Percentiles rank a stretch among this genome's conserved stretches.
Evolutionary conservation across 257 asterid genomes (phyloP).

Genomic region (Solanum dulcamara): DNA sequence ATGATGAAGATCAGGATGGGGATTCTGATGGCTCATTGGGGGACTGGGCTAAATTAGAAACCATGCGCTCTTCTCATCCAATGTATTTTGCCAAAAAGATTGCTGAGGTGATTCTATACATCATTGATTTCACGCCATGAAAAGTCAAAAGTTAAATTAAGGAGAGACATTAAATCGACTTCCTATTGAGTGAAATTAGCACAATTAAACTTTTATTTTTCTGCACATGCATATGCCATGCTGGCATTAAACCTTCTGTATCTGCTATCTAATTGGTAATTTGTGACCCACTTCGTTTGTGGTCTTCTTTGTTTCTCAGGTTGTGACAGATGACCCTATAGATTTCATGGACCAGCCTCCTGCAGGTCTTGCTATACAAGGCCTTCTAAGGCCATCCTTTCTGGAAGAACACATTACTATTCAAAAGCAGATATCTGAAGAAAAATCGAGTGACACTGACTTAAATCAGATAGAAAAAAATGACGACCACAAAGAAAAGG

Average conservation of each 20-base stretch:
- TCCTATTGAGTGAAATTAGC: background rate
- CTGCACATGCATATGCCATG: background rate
- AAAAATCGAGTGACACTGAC: constrained; percentile 23
- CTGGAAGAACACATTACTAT: constrained; percentile 76
- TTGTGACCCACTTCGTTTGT: background rate
- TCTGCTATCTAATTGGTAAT: background rate
- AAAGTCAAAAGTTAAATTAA: background rate
- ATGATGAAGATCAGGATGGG: constrained; percentile 50
- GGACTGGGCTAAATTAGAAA: constrained; percentile 94
- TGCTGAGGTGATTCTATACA: constrained; percentile 46
- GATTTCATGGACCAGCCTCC: constrained; percentile 94
- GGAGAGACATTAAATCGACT: background rate
- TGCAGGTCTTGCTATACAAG: constrained; percentile 86
- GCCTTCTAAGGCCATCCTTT: constrained; percentile 84
- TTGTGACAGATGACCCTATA: constrained; percentile 67
- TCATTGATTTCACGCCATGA: background rate
- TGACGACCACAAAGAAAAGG: constrained; percentile 38
- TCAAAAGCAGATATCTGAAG: constrained; percentile 55
- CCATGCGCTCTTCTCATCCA: constrained; percentile 95
- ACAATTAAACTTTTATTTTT: background rate
- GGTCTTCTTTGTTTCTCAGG: constrained; percentile 33
- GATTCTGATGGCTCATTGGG: constrained; percentile 80
- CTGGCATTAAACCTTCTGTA: background rate
- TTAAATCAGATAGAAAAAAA: constrained; percentile 11
- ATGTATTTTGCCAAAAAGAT: constrained; percentile 83